A percentile compares a stretch with the other conserved stretches of the same genome.
phyloP scores from a whole-genome alignment of 805 yeast species.

The Blastobotrys terrestris region DNA sequence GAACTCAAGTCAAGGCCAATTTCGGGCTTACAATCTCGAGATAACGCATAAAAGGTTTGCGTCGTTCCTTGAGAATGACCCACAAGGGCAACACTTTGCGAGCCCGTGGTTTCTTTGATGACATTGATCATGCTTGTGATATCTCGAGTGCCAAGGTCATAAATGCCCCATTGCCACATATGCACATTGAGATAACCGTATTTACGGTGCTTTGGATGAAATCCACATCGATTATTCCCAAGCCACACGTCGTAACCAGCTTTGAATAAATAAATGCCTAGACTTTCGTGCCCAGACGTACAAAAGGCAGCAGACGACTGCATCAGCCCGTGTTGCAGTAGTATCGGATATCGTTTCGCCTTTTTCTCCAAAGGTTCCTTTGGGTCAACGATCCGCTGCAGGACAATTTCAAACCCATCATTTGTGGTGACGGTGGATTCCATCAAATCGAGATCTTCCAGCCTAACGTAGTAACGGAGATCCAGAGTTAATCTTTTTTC shows the following conservation, averaged over 20 bases:
- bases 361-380: slow-evolving; percentile 28
- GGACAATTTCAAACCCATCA: slow-evolving; percentile 71
- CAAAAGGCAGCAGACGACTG: slow-evolving; percentile 84
- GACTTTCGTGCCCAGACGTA: slow-evolving; percentile 72
- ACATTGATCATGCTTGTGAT: slow-evolving; percentile 64
- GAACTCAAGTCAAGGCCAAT: slow-evolving; percentile 52
- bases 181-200: slow-evolving; percentile 38
- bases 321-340: slow-evolving; percentile 78
- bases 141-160: slow-evolving; percentile 76
- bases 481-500: slow-evolving; percentile 43
- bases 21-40: slow-evolving; percentile 38
- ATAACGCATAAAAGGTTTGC: slow-evolving; percentile 67
- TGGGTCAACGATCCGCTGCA: slow-evolving; percentile 59
- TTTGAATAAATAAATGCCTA: slow-evolving; percentile 52
- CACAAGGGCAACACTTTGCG: slow-evolving; percentile 46
- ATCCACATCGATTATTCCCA: slow-evolving; percentile 87
- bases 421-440: slow-evolving; percentile 58
- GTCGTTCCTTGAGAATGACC: slow-evolving; percentile 96
- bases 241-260: slow-evolving; percentile 83
- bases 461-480: slow-evolving; percentile 60
- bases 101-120: slow-evolving; percentile 36
- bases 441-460: slow-evolving; percentile 53
- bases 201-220: slow-evolving; percentile 58
- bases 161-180: slow-evolving; percentile 93
- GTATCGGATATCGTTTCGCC: slow-evolving; percentile 49